Conservation (phyloP, 2,329 filamentous ascomycete species). For the Talaromyces sp. region DNA sequence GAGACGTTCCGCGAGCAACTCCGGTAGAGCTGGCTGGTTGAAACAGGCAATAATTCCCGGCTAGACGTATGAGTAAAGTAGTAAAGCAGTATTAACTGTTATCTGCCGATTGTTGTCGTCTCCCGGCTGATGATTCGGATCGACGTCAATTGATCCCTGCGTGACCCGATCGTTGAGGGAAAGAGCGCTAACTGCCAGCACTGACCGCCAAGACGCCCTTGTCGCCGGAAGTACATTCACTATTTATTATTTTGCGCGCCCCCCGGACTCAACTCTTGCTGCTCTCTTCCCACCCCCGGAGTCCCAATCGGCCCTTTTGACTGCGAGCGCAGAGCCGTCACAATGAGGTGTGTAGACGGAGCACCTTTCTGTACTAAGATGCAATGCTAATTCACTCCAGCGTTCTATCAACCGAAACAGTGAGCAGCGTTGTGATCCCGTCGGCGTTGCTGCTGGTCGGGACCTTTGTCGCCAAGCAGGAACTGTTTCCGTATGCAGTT, state of each 20-base stretch:
- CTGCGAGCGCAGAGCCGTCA: background rate
- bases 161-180: too few relatives aligned
- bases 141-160: background rate
- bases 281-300: background rate
- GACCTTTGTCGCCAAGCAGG: slow-evolving; percentile 69
- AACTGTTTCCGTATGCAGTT: slow-evolving; percentile 68
- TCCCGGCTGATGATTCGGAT: background rate
- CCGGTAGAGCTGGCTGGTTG: background rate
- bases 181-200: background rate
- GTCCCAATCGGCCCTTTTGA: background rate
- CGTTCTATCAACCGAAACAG: slow-evolving; percentile 46
- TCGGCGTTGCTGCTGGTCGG: slow-evolving; percentile 72
- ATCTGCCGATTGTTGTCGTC: background rate
- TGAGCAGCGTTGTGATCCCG: slow-evolving; percentile 79
- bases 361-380: background rate
- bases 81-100: background rate
- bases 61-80: too few relatives aligned
- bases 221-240: background rate
- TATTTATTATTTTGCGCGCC: background rate
- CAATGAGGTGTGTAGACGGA: slow-evolving; percentile 11
- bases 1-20: background rate
- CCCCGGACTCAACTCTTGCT: background rate
- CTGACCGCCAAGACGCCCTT: background rate
- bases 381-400: slow-evolving; percentile 1
- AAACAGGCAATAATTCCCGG: background rate